A percentile compares a stretch with the other conserved stretches of the same genome.
phyloP scores from a whole-genome alignment of 192 early-diverging fungal species.

The Podila horticola region DNA sequence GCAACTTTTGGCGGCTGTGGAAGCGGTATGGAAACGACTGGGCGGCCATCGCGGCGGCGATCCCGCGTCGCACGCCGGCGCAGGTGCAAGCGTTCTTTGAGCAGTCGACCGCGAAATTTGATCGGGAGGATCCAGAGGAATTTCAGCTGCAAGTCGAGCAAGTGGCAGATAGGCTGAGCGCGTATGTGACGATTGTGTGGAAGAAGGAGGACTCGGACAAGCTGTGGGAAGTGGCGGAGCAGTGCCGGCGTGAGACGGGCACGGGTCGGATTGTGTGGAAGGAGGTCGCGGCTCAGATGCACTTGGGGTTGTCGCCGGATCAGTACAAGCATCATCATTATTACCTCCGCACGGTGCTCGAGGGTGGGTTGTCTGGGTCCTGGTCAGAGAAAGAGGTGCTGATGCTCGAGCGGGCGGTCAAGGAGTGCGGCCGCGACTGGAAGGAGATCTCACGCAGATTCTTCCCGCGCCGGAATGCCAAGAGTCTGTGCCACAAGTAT shows the following conservation, averaged over 20 bases:
- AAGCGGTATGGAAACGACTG: slow-evolving; percentile 19
- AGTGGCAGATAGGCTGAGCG: slow-evolving; percentile 1
- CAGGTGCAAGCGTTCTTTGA: slow-evolving; percentile 20
- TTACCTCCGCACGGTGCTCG: slow-evolving; percentile 12
- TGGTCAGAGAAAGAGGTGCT: slow-evolving; percentile 28
- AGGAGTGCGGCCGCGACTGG: slow-evolving; percentile 28
- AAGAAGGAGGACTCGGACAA: slow-evolving; percentile 35
- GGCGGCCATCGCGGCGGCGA: slow-evolving; percentile 3
- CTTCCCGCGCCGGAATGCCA: slow-evolving; percentile 32
- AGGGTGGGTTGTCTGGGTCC: neutral
- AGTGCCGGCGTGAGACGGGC: neutral
- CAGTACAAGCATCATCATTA: slow-evolving; percentile 48
- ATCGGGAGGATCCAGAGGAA: neutral
- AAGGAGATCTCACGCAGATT: slow-evolving; percentile 1
- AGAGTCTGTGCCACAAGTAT: slow-evolving; percentile 48
- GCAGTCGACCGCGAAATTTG: neutral
- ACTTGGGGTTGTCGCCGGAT: neutral
- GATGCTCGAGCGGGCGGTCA: slow-evolving; percentile 29
- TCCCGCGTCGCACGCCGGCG: slow-evolving; percentile 7
- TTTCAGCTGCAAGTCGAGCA: slow-evolving; percentile 1
- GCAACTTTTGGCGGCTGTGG: slow-evolving; percentile 42
- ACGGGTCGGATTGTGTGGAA: slow-evolving; percentile 10
- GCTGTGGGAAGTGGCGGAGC: slow-evolving; percentile 25
- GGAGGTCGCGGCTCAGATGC: slow-evolving; percentile 11
- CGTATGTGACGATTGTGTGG: slow-evolving; percentile 8